A percentile compares a stretch with the other conserved stretches of the same genome.
Conservation (phyloP, 169 alveolate species). For the Eimeria necatrix region DNA sequence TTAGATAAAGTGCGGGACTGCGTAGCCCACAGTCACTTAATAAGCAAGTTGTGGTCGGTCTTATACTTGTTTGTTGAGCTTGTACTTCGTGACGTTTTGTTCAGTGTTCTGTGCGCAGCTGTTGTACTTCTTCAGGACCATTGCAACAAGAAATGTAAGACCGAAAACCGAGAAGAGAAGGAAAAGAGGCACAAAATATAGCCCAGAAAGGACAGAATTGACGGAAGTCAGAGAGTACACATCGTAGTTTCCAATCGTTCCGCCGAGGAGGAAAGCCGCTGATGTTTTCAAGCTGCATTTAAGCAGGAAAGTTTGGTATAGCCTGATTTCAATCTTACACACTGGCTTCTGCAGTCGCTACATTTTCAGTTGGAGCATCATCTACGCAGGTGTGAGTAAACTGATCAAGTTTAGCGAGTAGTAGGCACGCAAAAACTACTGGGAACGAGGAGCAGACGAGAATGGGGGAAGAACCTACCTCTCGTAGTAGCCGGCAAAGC, state of each 20-base stretch:
- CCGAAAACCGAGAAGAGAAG: conserved; percentile 57
- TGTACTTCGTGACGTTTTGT: conserved; percentile 36
- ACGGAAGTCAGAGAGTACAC: conserved; percentile 47
- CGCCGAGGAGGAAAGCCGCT: conserved; percentile 70
- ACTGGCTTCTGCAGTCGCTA: background rate
- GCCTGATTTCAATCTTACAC: background rate
- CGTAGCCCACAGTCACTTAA: background rate
- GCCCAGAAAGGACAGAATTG: conserved; percentile 29
- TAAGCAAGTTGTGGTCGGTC: background rate
- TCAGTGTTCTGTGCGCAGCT: conserved; percentile 57
- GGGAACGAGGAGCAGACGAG: no score
- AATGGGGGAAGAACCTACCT: conserved; percentile 13
- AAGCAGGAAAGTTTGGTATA: background rate
- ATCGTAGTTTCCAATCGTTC: conserved; percentile 57
- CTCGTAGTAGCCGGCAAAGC: conserved; percentile 68
- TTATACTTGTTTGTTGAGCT: conserved; percentile 42
- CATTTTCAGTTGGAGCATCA: background rate
- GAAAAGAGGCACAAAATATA: conserved; percentile 67
- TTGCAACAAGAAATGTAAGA: conserved; percentile 45
- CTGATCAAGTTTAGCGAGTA: no score
- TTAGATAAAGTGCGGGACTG: no score
- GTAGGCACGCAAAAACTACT: no score
- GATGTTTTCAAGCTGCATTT: conserved; percentile 56
- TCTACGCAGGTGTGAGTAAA: no score
- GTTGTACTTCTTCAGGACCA: conserved; percentile 65